A percentile compares a stretch with the other conserved stretches of the same genome.
These are phyloP conservation scores for Populus euphratica DNA, from an alignment of 345 rosid genomes.

Conservation along the genomic window DNA sequence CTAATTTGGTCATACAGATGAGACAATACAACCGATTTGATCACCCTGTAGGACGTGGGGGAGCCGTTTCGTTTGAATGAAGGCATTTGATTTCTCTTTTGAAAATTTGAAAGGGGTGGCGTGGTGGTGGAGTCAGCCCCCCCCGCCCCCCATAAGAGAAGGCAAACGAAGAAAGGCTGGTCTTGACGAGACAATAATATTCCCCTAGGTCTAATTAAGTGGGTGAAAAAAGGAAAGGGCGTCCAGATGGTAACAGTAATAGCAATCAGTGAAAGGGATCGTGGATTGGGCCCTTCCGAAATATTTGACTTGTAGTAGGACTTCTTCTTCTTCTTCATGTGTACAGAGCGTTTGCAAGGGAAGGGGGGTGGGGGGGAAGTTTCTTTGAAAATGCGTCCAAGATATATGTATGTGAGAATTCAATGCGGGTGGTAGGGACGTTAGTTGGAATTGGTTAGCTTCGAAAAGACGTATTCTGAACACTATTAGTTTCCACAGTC, in stretches of 20 bases:
- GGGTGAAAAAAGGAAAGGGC: neutral
- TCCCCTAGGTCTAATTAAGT: neutral
- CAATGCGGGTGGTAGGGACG: neutral
- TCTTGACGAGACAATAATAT: neutral
- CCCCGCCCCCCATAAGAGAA: no score
- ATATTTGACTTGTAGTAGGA: neutral
- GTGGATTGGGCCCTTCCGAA: neutral
- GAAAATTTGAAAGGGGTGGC: neutral
- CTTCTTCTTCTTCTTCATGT: no score
- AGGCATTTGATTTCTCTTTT: neutral
- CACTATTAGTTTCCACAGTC: no score
- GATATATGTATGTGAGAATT: neutral
- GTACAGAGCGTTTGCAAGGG: no score
- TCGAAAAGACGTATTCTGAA: neutral
- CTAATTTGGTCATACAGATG: no score
- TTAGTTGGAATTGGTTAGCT: neutral
- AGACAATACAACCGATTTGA: no score
- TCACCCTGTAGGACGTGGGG: neutral
- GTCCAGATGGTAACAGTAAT: neutral
- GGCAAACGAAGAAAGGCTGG: no score
- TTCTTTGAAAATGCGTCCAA: neutral
- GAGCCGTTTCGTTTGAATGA: neutral
- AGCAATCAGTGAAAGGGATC: neutral
- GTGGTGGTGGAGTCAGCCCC: no score
- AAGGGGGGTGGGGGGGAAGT: neutral